Evolutionary conservation across 2,329 filamentous ascomycete genomes (phyloP).

Genomic region (Colletotrichum sp.): DNA sequence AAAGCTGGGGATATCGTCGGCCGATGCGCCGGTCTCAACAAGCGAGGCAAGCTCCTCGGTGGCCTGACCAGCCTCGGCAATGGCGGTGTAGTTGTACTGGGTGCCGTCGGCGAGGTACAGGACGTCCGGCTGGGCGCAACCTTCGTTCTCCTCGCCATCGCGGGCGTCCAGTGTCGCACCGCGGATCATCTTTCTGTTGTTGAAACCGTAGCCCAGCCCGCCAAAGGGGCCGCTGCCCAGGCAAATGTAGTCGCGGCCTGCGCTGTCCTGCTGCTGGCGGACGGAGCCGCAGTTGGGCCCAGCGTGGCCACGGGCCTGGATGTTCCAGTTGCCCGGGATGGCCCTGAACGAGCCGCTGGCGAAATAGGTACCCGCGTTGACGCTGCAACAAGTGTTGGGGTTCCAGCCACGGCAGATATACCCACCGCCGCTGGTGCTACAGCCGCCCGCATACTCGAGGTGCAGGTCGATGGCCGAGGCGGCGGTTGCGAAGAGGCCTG

Average conservation of each 20-base stretch:
- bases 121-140: constrained; percentile 1
- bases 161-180: constrained; percentile 5
- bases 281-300: constrained; percentile 5
- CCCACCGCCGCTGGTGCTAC: constrained; percentile 5
- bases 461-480: constrained; percentile 11
- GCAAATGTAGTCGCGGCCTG: background rate
- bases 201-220: background rate
- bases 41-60: background rate
- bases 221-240: constrained; percentile 2
- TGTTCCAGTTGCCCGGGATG: background rate
- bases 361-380: background rate
- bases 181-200: constrained; percentile 7
- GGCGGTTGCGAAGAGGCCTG: constrained; percentile 6
- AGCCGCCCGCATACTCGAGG: constrained; percentile 10
- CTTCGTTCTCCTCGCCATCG: background rate
- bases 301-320: constrained; percentile 2
- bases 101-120: constrained; percentile 11
- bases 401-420: background rate
- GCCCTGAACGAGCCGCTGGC: constrained; percentile 5
- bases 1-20: background rate
- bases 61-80: constrained; percentile 1
- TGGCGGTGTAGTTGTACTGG: constrained; percentile 16
- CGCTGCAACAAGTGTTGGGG: constrained; percentile 8
- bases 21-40: background rate
- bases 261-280: background rate